These are phyloP conservation scores for Glaciozyma martinii DNA, from an alignment of 768 basidiomycete species.

Conservation along the genomic window DNA sequence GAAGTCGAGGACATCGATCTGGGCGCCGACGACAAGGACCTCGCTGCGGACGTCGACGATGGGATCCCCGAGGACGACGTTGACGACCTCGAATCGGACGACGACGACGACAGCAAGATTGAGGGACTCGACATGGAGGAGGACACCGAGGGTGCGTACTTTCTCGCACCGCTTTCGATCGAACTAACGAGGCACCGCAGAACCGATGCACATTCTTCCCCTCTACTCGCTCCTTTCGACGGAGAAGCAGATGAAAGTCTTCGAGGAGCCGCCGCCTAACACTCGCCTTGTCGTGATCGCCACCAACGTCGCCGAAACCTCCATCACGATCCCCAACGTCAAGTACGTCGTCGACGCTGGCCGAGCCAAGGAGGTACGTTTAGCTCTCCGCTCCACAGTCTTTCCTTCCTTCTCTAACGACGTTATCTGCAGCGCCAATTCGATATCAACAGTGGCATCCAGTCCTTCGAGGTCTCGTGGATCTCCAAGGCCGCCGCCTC, in stretches of 20 bases:
- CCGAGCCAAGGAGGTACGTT: constrained; percentile 75
- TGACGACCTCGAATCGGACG: constrained; percentile 56
- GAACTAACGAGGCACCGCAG: constrained; percentile 42
- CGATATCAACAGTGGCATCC: constrained; percentile 69
- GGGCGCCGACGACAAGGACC: constrained; percentile 40
- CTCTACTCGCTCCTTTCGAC: constrained; percentile 85
- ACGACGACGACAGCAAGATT: constrained; percentile 52
- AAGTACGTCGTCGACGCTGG: constrained; percentile 97
- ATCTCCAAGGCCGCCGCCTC: constrained; percentile 89
- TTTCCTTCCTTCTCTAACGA: background rate
- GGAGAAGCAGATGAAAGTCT: constrained; percentile 91
- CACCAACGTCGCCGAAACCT: constrained; percentile 95
- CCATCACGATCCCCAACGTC: constrained; percentile 91
- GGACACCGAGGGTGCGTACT: constrained; percentile 49
- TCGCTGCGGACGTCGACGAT: constrained; percentile 39
- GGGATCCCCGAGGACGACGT: constrained; percentile 57
- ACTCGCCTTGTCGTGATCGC: constrained; percentile 83
- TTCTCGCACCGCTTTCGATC: background rate
- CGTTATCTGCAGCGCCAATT: constrained; percentile 57
- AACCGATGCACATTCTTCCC: constrained; percentile 87
- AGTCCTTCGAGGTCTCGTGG: constrained; percentile 88
- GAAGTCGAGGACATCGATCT: constrained; percentile 76
- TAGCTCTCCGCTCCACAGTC: too few relatives aligned
- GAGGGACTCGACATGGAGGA: constrained; percentile 47
- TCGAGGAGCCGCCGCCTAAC: constrained; percentile 69